Base-by-base conservation (phyloP, 23 red algal species). In the Chondrus crispus region DNA sequence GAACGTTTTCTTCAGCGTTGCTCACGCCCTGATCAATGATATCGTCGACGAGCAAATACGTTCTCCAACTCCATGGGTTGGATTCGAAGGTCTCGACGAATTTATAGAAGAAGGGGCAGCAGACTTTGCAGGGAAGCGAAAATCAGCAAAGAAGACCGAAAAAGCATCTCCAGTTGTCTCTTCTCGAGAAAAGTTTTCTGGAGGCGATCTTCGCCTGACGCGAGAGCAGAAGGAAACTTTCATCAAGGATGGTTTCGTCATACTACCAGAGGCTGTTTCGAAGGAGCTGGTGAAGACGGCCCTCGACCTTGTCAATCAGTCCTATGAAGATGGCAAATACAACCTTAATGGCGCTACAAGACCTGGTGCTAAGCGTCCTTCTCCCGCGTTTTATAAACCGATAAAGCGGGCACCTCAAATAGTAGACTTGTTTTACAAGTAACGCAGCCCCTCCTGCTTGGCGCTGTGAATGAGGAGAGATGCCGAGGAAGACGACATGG, bases 221-320 rank as follows among this genome's bases (percentile, higher is more conserved):
- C 57, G 60, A 32, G 85, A 77, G 47, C 69, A 89, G 26, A 89
- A 78, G 26, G 57, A 58, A 46, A 6, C 44, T 11, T 89, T 89
- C 51, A 78, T 89, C 77, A 66, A 69, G 2, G 85, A 89, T 26
- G 85, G 85, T 18, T 89, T 72, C 29, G 12, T 89, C 2, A 64
- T 89, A 13, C 85, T 89, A 5, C 66, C 46, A 11, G n/a, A 42
- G 46, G 68, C 68, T 42, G 70, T 89, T 28, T 50, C 85, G 7
- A 38, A 63, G 6, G 70, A 73, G 26, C 40, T 75, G 18, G 68
- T 77, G 8, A 32, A 55, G 54, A 69, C 85, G 19, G 85, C 85
- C 12, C 10, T 89, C 19, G 33, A 78, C 13, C 50, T 72, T 22
- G 47, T 66, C 39, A 69, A 89, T 50, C 29, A 32, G 26, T 66